A percentile compares a stretch with the other conserved stretches of the same genome.
phyloP scores from a whole-genome alignment of 306 rosid genomes.

The Rosa multiflora region DNA sequence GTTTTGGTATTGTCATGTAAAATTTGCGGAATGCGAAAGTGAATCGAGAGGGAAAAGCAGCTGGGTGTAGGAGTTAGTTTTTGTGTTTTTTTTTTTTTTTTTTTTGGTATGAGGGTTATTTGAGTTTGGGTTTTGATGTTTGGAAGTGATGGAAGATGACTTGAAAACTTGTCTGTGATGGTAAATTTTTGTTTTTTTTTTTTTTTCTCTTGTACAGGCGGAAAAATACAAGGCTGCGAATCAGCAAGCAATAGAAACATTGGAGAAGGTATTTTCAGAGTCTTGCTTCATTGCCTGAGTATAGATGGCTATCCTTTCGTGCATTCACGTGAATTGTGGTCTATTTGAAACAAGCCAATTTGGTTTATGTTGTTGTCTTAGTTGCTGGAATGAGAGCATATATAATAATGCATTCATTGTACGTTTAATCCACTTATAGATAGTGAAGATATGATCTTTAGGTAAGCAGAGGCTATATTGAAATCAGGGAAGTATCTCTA shows the following conservation, averaged over 20 bases:
- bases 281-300: neutral
- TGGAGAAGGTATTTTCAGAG: slow-evolving; percentile 65
- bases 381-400: neutral
- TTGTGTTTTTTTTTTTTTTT: neutral
- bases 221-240: slow-evolving; percentile 67
- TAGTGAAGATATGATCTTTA: neutral
- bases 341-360: neutral
- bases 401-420: neutral
- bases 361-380: neutral
- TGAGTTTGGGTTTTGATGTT: neutral
- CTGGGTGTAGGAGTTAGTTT: neutral
- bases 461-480: neutral
- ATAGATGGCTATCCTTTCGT: neutral
- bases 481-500: neutral
- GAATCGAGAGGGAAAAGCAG: neutral
- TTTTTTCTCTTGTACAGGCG: slow-evolving; percentile 36
- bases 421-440: neutral
- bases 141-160: neutral
- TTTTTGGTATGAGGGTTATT: neutral
- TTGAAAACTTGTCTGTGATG: neutral
- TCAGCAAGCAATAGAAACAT: slow-evolving; percentile 59
- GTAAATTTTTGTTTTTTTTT: neutral
- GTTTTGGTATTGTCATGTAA: neutral
- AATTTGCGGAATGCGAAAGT: neutral
- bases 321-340: neutral